Evolutionary conservation across 2,329 filamentous ascomycete genomes (phyloP), one percentile per base, ranked within the genome.

Genomic region (Curvularia sp.): DNA sequence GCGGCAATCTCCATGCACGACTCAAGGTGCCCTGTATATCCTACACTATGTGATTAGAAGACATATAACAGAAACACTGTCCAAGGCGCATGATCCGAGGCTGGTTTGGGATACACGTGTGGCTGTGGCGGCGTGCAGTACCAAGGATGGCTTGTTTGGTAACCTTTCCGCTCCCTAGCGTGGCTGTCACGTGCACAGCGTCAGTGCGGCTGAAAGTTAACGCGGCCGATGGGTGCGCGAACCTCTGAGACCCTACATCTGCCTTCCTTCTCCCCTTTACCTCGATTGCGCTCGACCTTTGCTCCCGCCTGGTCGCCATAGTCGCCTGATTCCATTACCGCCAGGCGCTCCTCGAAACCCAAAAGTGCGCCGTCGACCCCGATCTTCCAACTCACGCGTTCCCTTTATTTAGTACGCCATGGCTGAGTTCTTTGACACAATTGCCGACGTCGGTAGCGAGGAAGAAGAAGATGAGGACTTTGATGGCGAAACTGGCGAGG

Each of bases 361-460:
- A 60, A 61, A 62, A 63, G 45, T 39, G 53, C 54, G 55, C 51
- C 41, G 30, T 34, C 46, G 41, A 41, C 49, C 47, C 32, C 60
- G 60, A 49, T 49, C 63, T 52, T 64, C 30, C 42, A 53, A 60
- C 59, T 63, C 56, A 63, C 63, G 69, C 60, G 57, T 67, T 65
- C 62, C 65, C 69, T 72, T 71, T 74, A 66, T 70, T 62, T 60
- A 50, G 28, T 51, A 47, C 56, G 69, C 58, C 60, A 78, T 76
- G 73, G 60, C 71, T 45, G 66, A 93, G 75, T 82, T 97, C 74
- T 89, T 99, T 72, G 89, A 94, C 68, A 88, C 88, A 64, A 89
- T 93, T 80, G 95, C 94, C 68, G 88, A 96, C 78, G 82, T 97
- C 59, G 93, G 93, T 74, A 88, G 88, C 66, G 68, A 70, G 58